Conservation (phyloP, 73 alveolate genomes). For the Paramecium sonneborni region DNA sequence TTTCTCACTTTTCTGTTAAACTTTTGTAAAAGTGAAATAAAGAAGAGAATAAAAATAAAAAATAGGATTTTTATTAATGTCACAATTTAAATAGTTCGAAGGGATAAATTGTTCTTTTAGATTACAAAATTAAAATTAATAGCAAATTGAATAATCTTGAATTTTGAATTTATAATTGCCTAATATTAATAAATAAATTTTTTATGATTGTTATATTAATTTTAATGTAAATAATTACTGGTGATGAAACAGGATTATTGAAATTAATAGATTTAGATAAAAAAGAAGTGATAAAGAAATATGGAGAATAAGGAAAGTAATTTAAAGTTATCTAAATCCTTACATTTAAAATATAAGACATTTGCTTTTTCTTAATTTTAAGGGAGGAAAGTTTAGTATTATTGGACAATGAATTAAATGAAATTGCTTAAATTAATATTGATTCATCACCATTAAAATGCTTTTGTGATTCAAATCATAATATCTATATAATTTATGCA, state of each 20-base stretch:
- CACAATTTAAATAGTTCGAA: no score
- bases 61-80: no score
- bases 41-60: no score
- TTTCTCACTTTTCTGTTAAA: no score
- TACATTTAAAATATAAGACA: neutral
- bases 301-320: neutral
- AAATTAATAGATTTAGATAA: constrained; percentile 35
- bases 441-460: neutral
- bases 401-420: neutral
- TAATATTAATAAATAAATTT: no score
- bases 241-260: constrained; percentile 55
- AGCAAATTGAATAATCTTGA: no score
- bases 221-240: constrained; percentile 57
- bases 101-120: no score
- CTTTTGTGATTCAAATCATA: neutral
- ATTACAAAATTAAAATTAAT: no score
- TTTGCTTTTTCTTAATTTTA: neutral
- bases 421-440: neutral
- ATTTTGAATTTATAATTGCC: no score
- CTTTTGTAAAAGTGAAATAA: no score
- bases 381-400: neutral
- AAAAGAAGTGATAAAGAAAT: neutral
- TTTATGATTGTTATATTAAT: neutral
- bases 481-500: neutral
- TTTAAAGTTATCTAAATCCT: neutral